A percentile compares a stretch with the other conserved stretches of the same genome.
Evolutionary conservation across 768 basidiomycete species (phyloP).

Genomic region (Pulveroboletus sp.): DNA sequence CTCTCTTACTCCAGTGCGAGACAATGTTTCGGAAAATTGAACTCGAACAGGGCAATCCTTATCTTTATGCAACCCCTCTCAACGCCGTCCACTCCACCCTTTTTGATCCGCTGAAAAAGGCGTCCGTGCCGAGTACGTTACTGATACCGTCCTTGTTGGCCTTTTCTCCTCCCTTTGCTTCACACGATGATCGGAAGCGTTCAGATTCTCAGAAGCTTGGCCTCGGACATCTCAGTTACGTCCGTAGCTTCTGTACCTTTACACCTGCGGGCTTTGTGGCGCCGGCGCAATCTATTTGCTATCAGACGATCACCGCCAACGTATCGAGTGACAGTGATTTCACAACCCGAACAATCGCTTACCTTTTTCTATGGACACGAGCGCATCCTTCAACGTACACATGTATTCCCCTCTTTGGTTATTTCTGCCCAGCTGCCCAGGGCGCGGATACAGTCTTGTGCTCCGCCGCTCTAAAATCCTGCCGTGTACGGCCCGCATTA

Average conservation of each 20-base stretch:
- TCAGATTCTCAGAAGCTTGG: constrained; percentile 29
- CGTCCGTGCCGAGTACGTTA: constrained; percentile 16
- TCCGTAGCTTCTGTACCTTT: constrained; percentile 31
- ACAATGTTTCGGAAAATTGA: constrained; percentile 14
- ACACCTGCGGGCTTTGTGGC: constrained; percentile 30
- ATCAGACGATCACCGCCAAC: constrained; percentile 23
- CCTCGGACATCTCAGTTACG: constrained; percentile 35
- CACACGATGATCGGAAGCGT: constrained; percentile 24
- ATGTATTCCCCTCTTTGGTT: constrained; percentile 22
- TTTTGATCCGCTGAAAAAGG: constrained; percentile 20
- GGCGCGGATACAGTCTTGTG: constrained; percentile 13
- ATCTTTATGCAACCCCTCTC: constrained; percentile 18
- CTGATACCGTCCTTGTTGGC: constrained; percentile 6
- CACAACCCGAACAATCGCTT: constrained; percentile 9
- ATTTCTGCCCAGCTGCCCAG: constrained; percentile 10
- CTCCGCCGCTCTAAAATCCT: constrained; percentile 23
- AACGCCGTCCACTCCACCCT: constrained; percentile 12
- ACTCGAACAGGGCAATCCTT: constrained; percentile 13
- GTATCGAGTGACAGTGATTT: constrained; percentile 11
- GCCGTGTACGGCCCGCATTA: constrained; percentile 22
- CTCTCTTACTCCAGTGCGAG: too few species aligned
- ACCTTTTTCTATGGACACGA: constrained; percentile 16
- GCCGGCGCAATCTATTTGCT: constrained; percentile 15
- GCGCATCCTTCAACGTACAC: constrained; percentile 18
- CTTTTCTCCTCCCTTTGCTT: constrained; percentile 13